Evolutionary conservation across 148 eudicot species (phyloP).

Genomic region (Vaccinium macrocarpon): DNA sequence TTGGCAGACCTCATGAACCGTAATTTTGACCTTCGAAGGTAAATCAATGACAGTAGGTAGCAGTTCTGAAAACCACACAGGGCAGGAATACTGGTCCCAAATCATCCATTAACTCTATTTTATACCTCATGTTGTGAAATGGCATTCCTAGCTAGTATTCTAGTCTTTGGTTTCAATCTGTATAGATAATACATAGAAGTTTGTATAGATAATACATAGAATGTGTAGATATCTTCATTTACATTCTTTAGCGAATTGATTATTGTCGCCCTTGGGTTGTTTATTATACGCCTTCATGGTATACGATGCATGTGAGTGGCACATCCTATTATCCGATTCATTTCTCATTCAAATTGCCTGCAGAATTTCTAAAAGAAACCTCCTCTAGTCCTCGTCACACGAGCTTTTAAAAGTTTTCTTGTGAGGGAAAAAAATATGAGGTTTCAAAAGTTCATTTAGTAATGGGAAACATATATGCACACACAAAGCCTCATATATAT

Average conservation of each 20-base stretch:
- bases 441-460: background rate
- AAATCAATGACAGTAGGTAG: background rate
- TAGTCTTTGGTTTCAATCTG: background rate
- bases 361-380: background rate
- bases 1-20: slow-evolving; percentile 75
- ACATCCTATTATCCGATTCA: background rate
- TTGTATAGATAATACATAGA: background rate
- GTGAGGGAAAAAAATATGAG: background rate
- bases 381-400: background rate
- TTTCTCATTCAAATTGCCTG: background rate
- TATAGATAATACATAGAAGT: background rate
- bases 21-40: slow-evolving; percentile 83
- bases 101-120: background rate
- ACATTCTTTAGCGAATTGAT: background rate
- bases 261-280: background rate
- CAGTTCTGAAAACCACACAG: background rate
- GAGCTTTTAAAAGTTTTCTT: background rate
- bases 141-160: background rate
- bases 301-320: background rate
- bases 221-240: background rate
- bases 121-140: background rate
- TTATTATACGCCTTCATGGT: background rate
- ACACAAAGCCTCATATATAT: background rate
- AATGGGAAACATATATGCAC: background rate
- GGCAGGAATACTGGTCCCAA: too few relatives aligned